A percentile compares a stretch with the other conserved stretches of the same genome.
Conservation (phyloP, 805 yeast genomes). For the Lipomyces yamadae region DNA sequence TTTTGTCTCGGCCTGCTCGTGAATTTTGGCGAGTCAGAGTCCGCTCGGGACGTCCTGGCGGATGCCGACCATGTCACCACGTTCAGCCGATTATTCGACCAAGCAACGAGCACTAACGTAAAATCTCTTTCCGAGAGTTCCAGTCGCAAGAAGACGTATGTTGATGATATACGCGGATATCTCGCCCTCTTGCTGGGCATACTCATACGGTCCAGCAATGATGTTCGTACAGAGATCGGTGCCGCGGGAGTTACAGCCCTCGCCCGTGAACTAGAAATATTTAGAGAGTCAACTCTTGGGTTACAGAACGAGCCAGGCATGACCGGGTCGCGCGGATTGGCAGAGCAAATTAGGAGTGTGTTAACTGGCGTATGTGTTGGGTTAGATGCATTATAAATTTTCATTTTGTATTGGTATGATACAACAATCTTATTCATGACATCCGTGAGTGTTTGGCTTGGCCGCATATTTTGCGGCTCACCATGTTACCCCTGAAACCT, state of each 20-base stretch:
- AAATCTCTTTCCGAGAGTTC: not conserved
- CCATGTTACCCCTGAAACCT: no score
- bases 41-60: constrained; percentile 11
- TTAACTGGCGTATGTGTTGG: constrained; percentile 7
- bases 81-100: constrained; percentile 3
- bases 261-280: constrained; percentile 17
- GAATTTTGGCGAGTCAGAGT: constrained; percentile 25
- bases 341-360: constrained; percentile 16
- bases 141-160: constrained; percentile 11
- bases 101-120: not conserved
- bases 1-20: constrained; percentile 28
- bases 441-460: no score
- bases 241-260: constrained; percentile 12
- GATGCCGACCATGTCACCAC: not conserved
- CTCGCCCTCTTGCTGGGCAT: constrained; percentile 20
- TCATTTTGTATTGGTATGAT: not conserved
- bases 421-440: not conserved
- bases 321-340: constrained; percentile 11
- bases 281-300: constrained; percentile 4
- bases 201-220: not conserved
- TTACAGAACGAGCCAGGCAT: constrained; percentile 9
- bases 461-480: no score
- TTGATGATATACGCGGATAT: constrained; percentile 25
- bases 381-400: not conserved
- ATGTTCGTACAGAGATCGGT: not conserved